phyloP scores from a whole-genome alignment of 805 yeast genomes.

The Lipomyces kockii region DNA sequence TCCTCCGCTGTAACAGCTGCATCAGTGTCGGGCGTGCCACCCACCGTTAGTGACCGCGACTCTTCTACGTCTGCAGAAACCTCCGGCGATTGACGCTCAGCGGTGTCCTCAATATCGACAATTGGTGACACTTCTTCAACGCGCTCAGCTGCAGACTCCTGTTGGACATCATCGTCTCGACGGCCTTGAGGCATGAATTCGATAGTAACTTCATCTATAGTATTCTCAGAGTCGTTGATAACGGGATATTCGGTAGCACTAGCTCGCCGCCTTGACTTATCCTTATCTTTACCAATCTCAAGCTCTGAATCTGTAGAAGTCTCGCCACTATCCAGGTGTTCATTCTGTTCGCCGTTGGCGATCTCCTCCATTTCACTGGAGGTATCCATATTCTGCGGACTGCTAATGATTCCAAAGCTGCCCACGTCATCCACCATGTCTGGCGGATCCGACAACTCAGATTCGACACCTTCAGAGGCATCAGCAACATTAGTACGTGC shows the following conservation, averaged over 20 bases:
- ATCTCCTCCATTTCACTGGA: neutral
- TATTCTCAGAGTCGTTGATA: neutral
- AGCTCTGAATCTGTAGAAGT: neutral
- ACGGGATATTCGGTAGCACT: neutral
- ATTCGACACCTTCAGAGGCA: neutral
- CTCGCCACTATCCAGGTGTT: neutral
- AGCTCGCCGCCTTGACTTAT: neutral
- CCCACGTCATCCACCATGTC: neutral
- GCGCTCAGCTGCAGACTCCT: neutral
- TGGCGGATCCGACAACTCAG: neutral
- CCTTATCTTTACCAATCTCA: neutral
- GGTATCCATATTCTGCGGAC: neutral
- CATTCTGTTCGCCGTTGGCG: neutral
- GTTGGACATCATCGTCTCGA: conserved; percentile 4
- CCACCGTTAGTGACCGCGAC: neutral
- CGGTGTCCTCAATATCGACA: neutral
- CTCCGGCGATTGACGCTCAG: neutral
- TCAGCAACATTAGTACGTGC: neutral
- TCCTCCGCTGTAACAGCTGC: neutral
- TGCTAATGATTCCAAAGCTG: neutral
- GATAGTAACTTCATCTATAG: conserved; percentile 3
- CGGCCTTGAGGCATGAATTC: neutral
- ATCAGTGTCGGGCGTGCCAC: neutral
- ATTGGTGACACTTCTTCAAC: neutral
- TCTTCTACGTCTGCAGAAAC: neutral